A percentile compares a stretch with the other conserved stretches of the same genome.
phyloP scores from a whole-genome alignment of 176 grass and related monocot genomes.

The Eremochloa ophiuroides region DNA sequence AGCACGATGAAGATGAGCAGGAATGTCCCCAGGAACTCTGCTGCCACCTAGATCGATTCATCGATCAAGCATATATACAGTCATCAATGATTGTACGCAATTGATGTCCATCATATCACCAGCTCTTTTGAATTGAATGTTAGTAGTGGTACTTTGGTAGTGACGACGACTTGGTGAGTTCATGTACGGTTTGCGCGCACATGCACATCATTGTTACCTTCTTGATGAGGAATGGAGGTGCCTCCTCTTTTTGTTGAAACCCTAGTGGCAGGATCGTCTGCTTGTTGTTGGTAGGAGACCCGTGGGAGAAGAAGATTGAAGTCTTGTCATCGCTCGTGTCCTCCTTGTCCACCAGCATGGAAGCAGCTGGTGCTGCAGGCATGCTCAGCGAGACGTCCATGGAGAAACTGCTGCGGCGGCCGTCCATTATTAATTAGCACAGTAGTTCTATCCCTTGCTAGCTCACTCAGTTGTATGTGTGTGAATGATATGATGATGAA shows the following conservation, averaged over 20 bases:
- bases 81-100: too few relatives aligned
- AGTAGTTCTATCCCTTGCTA: too few relatives aligned
- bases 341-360: not conserved
- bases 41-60: constrained; percentile 11
- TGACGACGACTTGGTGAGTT: not conserved
- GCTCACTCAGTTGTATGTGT: not conserved
- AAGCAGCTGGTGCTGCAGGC: not conserved
- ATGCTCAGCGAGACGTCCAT: not conserved
- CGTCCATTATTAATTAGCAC: not conserved
- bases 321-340: not conserved
- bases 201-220: too few relatives aligned
- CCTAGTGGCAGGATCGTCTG: not conserved
- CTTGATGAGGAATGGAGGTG: not conserved
- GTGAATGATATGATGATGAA: too few relatives aligned
- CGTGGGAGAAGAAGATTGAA: not conserved
- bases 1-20: constrained; percentile 52
- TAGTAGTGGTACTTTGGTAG: too few relatives aligned
- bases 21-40: constrained; percentile 70
- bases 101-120: too few relatives aligned
- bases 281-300: not conserved
- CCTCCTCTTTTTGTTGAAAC: not conserved
- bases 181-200: too few relatives aligned
- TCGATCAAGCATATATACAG: not conserved
- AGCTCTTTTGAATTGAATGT: too few relatives aligned
- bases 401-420: not conserved